phyloP scores from a whole-genome alignment of 2,329 filamentous ascomycete species.

The Colletotrichum paranaense region DNA sequence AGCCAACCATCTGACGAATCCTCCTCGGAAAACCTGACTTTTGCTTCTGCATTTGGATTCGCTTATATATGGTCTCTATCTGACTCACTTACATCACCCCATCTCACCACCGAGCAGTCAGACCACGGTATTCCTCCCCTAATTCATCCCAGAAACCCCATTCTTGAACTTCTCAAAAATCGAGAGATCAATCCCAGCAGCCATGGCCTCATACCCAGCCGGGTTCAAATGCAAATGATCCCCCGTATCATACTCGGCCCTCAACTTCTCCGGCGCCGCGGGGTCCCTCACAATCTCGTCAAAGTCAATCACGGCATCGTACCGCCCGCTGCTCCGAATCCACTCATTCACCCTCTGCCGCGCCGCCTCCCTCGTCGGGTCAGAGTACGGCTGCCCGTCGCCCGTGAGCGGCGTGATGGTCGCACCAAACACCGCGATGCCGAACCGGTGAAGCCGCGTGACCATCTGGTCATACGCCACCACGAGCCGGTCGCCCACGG shows the following conservation, averaged over 20 bases:
- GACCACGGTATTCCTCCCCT: not conserved
- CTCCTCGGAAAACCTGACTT: not conserved
- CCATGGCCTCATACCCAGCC: conserved; percentile 66
- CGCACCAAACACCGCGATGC: conserved; percentile 66
- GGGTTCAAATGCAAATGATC: conserved; percentile 71
- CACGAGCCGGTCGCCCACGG: conserved; percentile 60
- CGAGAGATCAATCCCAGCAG: conserved; percentile 62
- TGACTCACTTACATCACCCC: not conserved
- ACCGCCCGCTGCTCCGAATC: conserved; percentile 64
- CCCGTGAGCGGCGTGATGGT: conserved; percentile 60
- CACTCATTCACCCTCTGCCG: conserved; percentile 67
- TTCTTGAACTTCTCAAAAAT: conserved; percentile 54
- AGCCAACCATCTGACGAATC: not conserved
- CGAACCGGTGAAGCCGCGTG: conserved; percentile 60
- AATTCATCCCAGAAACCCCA: conserved; percentile 16
- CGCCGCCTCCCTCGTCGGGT: conserved; percentile 63
- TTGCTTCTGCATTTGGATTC: not conserved
- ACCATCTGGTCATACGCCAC: conserved; percentile 68
- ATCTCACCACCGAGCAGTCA: not conserved
- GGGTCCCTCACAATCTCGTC: conserved; percentile 65
- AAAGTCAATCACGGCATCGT: conserved; percentile 73
- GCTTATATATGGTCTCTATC: not conserved
- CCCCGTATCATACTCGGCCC: conserved; percentile 60
- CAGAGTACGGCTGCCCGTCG: conserved; percentile 63
- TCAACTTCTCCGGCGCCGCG: conserved; percentile 54